Evolutionary conservation across 1,284 basidiomycete genomes (phyloP), one percentile per base, ranked within the genome.

Genomic region (Agaricales sp.): DNA sequence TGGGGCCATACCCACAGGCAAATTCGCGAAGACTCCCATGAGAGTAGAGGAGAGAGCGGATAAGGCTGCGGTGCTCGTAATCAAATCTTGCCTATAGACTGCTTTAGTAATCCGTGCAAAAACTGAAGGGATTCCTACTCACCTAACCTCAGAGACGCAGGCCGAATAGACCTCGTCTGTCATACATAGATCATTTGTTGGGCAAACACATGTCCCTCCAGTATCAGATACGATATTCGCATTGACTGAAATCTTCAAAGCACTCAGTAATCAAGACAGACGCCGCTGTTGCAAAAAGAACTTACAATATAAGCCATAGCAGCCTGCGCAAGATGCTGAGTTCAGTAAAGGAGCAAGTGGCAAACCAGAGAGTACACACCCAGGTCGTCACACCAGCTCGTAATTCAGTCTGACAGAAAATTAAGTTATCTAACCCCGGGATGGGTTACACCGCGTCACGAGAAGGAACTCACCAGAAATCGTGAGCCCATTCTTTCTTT

Each of bases 361-460:
- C n/a, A n/a, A n/a, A n/a, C n/a, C n/a, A n/a, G n/a, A n/a, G n/a
- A n/a, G n/a, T 11, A 35, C 30, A 35, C n/a, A 35, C 30, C 78
- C 87, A 90, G 63, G 87, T 91, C 52, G 87, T 89, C 26, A 89
- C 50, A 30, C 88, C 88, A 21, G 88, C 88, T 55, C 88, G 80
- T 49, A 92, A 67, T 66, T 91, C 88, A 23, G 85, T 89, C 77
- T 87, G 56, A 50, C 26, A 50, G 58, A n/a, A n/a, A n/a, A n/a
- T n/a, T n/a, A n/a, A n/a, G n/a, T n/a, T n/a, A n/a, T n/a, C n/a
- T n/a, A n/a, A n/a, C n/a, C n/a, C n/a, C n/a, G n/a, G n/a, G n/a
- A n/a, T n/a, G n/a, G n/a, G n/a, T n/a, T n/a, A n/a, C n/a, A n/a
- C n/a, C 11, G n/a, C 30, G n/a, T 35, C 30, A 35, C 30, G 11